Evolutionary conservation across 441 rosid species (phyloP).

Genomic region (Adansonia madagascariensis): DNA sequence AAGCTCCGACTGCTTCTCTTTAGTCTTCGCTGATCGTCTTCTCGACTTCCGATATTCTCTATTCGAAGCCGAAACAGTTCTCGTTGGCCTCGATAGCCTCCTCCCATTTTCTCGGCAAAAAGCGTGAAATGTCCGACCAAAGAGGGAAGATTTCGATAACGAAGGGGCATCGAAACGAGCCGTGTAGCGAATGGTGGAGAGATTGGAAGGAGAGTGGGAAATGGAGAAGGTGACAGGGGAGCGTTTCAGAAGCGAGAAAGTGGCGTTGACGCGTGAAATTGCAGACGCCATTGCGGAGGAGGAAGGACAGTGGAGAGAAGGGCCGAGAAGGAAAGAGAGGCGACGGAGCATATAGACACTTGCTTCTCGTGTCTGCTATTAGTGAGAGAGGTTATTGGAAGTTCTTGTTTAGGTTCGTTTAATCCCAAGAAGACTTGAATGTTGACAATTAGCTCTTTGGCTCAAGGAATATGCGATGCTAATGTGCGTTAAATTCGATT

Average conservation of each 20-base stretch:
- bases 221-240: conserved; percentile 28
- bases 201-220: conserved; percentile 25
- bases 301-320: conserved; percentile 39
- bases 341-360: conserved; percentile 45
- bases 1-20: conserved; percentile 66
- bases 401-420: no score
- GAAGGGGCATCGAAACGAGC: conserved; percentile 30
- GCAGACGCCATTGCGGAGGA: conserved; percentile 48
- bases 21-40: conserved; percentile 50
- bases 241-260: conserved; percentile 30
- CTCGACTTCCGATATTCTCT: conserved; percentile 72
- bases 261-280: conserved; percentile 50
- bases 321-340: conserved; percentile 40
- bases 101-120: conserved; percentile 35
- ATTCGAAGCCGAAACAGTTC: conserved; percentile 44
- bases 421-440: no score
- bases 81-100: conserved; percentile 28
- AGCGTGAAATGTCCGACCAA: conserved; percentile 44
- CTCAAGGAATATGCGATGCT: no score
- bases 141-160: conserved; percentile 24
- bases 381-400: no score
- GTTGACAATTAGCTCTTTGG: no score
- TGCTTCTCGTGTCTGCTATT: neutral
- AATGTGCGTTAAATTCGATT: no score
- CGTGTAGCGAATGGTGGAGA: conserved; percentile 21